Conservation (phyloP, 192 early-diverging fungal species). For the Coemansia sp. region DNA sequence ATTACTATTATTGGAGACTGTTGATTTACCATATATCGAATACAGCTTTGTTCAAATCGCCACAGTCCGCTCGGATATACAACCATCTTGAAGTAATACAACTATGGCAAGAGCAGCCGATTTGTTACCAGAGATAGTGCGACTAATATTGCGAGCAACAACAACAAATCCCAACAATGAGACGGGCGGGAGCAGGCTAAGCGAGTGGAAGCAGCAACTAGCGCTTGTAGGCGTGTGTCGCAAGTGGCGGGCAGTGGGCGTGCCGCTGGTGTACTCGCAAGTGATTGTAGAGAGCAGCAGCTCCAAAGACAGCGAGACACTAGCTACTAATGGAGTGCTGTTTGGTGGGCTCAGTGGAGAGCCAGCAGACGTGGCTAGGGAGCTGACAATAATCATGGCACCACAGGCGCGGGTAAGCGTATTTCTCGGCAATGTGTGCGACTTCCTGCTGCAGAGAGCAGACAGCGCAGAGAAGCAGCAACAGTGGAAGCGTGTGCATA, state of each 20-base stretch:
- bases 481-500: background rate
- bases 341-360: background rate
- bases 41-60: background rate
- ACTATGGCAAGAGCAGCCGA: background rate
- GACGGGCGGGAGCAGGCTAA: background rate
- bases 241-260: slow-evolving; percentile 7
- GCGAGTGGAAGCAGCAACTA: slow-evolving; percentile 17
- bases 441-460: background rate
- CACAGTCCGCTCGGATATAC: no score
- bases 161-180: background rate
- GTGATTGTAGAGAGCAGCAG: slow-evolving; percentile 9
- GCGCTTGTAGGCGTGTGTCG: slow-evolving; percentile 16
- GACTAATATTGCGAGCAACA: background rate
- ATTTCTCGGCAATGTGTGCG: background rate
- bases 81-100: background rate
- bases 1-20: no score
- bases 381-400: background rate
- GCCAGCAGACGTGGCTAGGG: background rate
- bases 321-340: background rate
- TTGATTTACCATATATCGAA: no score
- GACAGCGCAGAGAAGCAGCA: background rate
- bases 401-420: background rate
- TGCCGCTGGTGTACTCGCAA: slow-evolving; percentile 13
- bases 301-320: background rate
- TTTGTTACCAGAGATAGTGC: slow-evolving; percentile 6